These are phyloP conservation scores for Hyaloscypha hepaticicola DNA, from an alignment of 495 filamentous ascomycete genomes.

Conservation along the genomic window DNA sequence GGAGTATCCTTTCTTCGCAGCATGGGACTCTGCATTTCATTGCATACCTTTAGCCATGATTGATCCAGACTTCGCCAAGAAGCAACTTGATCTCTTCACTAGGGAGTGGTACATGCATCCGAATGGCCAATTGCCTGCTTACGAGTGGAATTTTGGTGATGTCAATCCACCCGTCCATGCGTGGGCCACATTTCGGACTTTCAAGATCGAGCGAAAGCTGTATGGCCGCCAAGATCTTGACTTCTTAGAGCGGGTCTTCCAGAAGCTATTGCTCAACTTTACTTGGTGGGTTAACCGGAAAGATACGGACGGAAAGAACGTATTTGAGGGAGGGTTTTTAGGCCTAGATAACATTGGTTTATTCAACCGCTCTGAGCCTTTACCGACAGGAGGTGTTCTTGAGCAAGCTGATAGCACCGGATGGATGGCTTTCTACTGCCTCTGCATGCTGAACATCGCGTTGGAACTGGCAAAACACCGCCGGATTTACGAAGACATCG, in stretches of 20 bases:
- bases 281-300: constrained; percentile 99
- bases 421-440: constrained; percentile 97
- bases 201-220: constrained; percentile 97
- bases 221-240: constrained; percentile 93
- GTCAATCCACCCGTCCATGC: constrained; percentile 97
- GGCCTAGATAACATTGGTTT: constrained; percentile 95
- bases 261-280: constrained; percentile 93
- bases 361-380: constrained; percentile 96
- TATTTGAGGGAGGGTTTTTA: constrained; percentile 96
- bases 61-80: constrained; percentile 96
- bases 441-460: constrained; percentile 95
- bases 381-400: constrained; percentile 88
- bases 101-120: constrained; percentile 99
- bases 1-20: constrained; percentile 98
- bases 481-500: constrained; percentile 96
- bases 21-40: constrained; percentile 97
- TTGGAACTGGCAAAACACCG: constrained; percentile 93
- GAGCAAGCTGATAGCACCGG: constrained; percentile 97
- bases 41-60: constrained; percentile 96
- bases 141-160: constrained; percentile 98
- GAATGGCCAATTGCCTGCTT: constrained; percentile 85
- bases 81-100: constrained; percentile 92
- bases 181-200: constrained; percentile 90
- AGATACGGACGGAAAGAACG: constrained; percentile 88
- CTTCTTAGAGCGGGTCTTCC: constrained; percentile 94